phyloP scores from a whole-genome alignment of 2,329 filamentous ascomycete species.

The Sphaceloma murrayae region DNA sequence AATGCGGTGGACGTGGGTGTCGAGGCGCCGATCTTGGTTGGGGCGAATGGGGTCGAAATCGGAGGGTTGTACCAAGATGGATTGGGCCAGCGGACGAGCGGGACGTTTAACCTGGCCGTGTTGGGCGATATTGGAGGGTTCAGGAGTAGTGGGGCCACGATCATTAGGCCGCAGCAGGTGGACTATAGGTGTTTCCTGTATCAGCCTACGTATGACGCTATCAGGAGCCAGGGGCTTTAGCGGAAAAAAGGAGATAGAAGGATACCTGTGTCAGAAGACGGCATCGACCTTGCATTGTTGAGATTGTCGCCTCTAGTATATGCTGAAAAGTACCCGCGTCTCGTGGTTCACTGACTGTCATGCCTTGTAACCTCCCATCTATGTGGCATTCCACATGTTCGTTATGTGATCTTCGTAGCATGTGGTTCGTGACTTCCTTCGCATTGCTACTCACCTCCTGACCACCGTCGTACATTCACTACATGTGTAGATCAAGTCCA shows the following conservation, averaged over 20 bases:
- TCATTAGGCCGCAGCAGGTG: constrained; percentile 24
- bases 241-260: not conserved
- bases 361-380: no score
- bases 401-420: no score
- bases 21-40: constrained; percentile 21
- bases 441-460: no score
- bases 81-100: constrained; percentile 19
- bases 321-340: no score
- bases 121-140: constrained; percentile 23
- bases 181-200: constrained; percentile 25
- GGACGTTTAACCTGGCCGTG: constrained; percentile 23
- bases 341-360: no score
- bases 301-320: no score
- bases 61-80: constrained; percentile 22
- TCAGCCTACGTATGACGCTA: constrained; percentile 21
- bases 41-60: constrained; percentile 19
- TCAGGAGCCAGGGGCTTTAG: constrained; percentile 10
- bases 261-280: not conserved
- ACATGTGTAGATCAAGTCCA: no score
- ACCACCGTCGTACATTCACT: no score
- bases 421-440: no score
- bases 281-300: no score
- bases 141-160: constrained; percentile 24
- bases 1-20: constrained; percentile 24
- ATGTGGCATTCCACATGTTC: no score